These are phyloP conservation scores for Geranium brycei DNA, from an alignment of 345 rosid species.

Conservation along the genomic window DNA sequence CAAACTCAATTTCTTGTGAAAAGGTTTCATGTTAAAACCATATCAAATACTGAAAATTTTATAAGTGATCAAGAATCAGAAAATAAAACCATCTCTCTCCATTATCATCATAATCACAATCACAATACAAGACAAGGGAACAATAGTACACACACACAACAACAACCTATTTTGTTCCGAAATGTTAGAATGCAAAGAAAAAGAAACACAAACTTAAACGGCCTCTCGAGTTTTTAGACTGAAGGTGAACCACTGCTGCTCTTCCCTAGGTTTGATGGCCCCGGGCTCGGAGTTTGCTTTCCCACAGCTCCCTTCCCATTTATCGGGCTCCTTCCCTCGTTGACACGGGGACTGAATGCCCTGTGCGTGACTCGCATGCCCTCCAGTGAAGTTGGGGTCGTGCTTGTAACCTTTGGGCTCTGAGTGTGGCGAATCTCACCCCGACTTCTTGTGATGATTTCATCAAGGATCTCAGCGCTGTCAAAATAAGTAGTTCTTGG, in stretches of 20 bases:
- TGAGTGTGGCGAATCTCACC: conserved; percentile 49
- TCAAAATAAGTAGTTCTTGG: conserved; percentile 25
- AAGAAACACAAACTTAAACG: conserved; percentile 3
- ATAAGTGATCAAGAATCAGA: too few species aligned
- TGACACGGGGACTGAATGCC: conserved; percentile 29
- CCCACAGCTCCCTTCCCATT: conserved; percentile 23
- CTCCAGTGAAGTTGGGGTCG: conserved; percentile 24
- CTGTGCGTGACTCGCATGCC: conserved; percentile 19
- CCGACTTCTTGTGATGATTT: conserved; percentile 53
- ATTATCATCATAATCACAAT: too few species aligned
- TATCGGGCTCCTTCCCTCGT: conserved; percentile 21
- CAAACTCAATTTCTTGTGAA: too few species aligned
- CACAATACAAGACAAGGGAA: too few species aligned
- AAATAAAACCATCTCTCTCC: too few species aligned
- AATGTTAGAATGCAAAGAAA: conserved; percentile 9
- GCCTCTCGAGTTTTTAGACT: conserved; percentile 41
- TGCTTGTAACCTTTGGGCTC: conserved; percentile 47
- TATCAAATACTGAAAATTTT: too few species aligned
- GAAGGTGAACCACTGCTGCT: conserved; percentile 20
- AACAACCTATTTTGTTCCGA: neutral
- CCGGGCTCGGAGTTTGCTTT: conserved; percentile 34
- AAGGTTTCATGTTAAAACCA: too few species aligned
- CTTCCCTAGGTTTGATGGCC: conserved; percentile 38
- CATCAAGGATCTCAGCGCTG: conserved; percentile 51
- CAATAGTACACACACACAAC: too few species aligned